Evolutionary conservation across 2,329 filamentous ascomycete genomes (phyloP).

Genomic region (Plectosphaerella plurivora): DNA sequence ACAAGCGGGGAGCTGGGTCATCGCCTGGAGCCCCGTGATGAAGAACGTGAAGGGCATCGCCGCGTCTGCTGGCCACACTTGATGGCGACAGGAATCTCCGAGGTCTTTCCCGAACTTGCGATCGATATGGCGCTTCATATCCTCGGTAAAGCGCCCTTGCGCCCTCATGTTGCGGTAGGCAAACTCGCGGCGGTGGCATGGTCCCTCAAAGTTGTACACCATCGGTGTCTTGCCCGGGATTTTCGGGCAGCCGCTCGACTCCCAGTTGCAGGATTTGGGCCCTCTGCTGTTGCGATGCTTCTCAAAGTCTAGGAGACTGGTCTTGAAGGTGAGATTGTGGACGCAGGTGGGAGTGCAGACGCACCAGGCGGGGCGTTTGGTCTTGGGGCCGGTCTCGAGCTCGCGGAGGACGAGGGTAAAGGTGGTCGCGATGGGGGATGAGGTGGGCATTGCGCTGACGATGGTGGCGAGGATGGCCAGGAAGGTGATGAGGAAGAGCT

Average conservation of each 20-base stretch:
- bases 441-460: not conserved
- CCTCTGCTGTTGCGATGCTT: slow-evolving; percentile 8
- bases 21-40: not conserved
- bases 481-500: not conserved
- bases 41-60: too few species aligned
- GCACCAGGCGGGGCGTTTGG: too few species aligned
- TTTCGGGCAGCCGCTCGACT: slow-evolving; percentile 17
- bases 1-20: not conserved
- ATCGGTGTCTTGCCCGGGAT: slow-evolving; percentile 17
- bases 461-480: not conserved
- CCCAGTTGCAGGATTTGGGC: slow-evolving; percentile 19
- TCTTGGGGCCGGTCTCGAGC: not conserved
- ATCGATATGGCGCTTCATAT: slow-evolving; percentile 30
- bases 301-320: not conserved
- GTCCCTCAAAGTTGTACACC: slow-evolving; percentile 16
- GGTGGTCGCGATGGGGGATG: not conserved
- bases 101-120: slow-evolving; percentile 24
- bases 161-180: slow-evolving; percentile 24
- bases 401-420: not conserved
- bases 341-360: not conserved
- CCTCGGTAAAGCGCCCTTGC: slow-evolving; percentile 23
- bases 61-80: too few species aligned
- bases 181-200: slow-evolving; percentile 19
- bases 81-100: too few species aligned
- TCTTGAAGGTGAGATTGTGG: slow-evolving; percentile 10